Evolutionary conservation across 1,284 basidiomycete genomes (phyloP), one percentile per base, ranked within the genome.

Genomic region (Exobasidium rhododendri): DNA sequence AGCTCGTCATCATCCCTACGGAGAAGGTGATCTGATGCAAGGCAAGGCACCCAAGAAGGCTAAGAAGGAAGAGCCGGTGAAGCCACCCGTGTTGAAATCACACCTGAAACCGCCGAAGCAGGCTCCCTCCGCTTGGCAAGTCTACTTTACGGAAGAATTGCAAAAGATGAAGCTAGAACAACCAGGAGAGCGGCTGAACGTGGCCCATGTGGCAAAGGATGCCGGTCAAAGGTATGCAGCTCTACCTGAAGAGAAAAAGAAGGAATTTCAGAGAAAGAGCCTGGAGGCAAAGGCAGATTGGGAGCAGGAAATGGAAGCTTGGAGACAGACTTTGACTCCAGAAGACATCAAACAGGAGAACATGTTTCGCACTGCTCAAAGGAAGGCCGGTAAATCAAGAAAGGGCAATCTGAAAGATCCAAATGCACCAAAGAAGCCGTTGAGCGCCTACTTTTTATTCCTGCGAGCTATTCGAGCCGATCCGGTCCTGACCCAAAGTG

Each of bases 351-450:
- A 91, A 78, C 88, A 87, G 74, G 93, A 96, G 85, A 97, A 97
- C 81, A 84, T 84, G 4, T 96, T 88, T 83, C 88, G 93, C 50
- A 87, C 93, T 40, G 91, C 91, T 46, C 92, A 94, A 82, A 87
- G 93, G 66, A 92, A 92, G 81, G 89, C 91, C 20, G 94, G 93
- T 75, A 92, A 93, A 81, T 92, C 90, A 56, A 85, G 92, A 71
- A 91, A 90, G 84, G 89, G 90, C 66, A 96, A 97, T 81, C 89
- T 97, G 81, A 94, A 94, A 83, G 92, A 97, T 79, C 92, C 92
- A 29, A 94, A 96, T 77, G 93, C 92, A 20, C 93, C 93, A 7
- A 94, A 94, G 86, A 94, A 94, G 81, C 93, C 93, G 2, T 85
- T 96, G 30, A 89, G 87, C 73, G 92, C 93, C 2, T 97, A 96